Evolutionary conservation across 2,329 filamentous ascomycete species (phyloP).

Genomic region (Fusarium buxicola): DNA sequence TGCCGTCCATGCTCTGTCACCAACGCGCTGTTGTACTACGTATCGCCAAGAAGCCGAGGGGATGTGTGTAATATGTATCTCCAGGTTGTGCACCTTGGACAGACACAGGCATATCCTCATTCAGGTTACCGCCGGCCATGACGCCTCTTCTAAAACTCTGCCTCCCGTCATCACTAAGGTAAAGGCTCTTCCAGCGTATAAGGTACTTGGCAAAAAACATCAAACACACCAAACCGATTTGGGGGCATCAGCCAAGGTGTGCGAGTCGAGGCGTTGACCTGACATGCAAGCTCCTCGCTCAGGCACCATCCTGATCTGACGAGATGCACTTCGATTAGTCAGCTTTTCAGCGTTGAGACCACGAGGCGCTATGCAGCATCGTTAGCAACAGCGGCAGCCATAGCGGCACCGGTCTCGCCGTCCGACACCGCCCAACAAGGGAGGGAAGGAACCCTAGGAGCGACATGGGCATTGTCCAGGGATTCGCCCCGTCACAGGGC

Average conservation of each 20-base stretch:
- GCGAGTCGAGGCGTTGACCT: slow-evolving; percentile 28
- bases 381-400: slow-evolving; percentile 29
- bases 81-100: background rate
- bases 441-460: slow-evolving; percentile 4
- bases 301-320: slow-evolving; percentile 30
- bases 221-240: slow-evolving; percentile 22
- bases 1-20: slow-evolving; percentile 3
- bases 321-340: slow-evolving; percentile 31
- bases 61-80: slow-evolving; percentile 6
- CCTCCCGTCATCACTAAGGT: slow-evolving; percentile 9
- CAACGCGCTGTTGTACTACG: background rate
- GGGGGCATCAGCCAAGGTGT: slow-evolving; percentile 28
- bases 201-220: slow-evolving; percentile 15
- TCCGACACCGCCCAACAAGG: slow-evolving; percentile 40
- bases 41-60: slow-evolving; percentile 11
- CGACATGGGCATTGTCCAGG: slow-evolving; percentile 15
- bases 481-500: slow-evolving; percentile 24
- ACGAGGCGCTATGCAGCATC: slow-evolving; percentile 30
- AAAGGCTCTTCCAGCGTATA: slow-evolving; percentile 20
- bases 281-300: slow-evolving; percentile 39
- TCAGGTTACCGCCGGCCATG: slow-evolving; percentile 21
- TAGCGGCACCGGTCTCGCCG: slow-evolving; percentile 41
- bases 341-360: slow-evolving; percentile 23
- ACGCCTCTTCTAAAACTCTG: slow-evolving; percentile 28
- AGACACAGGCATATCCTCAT: slow-evolving; percentile 10